Conservation (phyloP, 805 yeast species). For the Starmerella kuoi region DNA sequence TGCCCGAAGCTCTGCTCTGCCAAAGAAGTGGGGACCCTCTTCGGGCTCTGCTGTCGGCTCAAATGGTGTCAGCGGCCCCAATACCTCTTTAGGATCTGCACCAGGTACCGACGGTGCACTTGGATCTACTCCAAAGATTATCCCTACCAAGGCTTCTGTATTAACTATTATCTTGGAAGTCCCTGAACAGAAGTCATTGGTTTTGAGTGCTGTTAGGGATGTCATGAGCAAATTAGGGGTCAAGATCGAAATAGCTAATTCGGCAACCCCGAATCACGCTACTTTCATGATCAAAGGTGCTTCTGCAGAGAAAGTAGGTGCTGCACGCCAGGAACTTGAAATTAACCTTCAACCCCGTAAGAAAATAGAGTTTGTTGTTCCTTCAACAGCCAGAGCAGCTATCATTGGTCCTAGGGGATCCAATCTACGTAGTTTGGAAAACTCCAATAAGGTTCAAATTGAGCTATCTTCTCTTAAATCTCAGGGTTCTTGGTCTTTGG, state of each 20-base stretch:
- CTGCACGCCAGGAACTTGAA: constrained; percentile 10
- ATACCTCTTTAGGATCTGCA: no score
- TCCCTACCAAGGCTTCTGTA: background rate
- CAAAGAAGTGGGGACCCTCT: no score
- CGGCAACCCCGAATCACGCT: constrained; percentile 12
- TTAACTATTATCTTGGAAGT: constrained; percentile 6
- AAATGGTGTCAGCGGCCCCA: no score
- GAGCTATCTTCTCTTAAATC: background rate
- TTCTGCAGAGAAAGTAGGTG: constrained; percentile 5
- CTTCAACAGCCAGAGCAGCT: constrained; percentile 17
- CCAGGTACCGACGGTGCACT: no score
- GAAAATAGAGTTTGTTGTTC: constrained; percentile 6
- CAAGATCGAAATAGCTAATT: constrained; percentile 16
- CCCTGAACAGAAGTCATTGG: constrained; percentile 2
- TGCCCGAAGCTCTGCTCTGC: no score
- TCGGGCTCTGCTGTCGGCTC: no score
- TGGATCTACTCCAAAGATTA: no score
- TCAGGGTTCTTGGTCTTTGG: constrained; percentile 12
- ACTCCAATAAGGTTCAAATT: constrained; percentile 8
- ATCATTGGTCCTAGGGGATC: constrained; percentile 20
- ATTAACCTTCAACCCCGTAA: constrained; percentile 14
- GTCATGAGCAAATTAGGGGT: constrained; percentile 7
- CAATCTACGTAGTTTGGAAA: constrained; percentile 12
- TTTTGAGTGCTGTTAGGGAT: constrained; percentile 9
- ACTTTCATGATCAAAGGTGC: constrained; percentile 20